phyloP scores from a whole-genome alignment of 495 filamentous ascomycete genomes.

The Penicillium chermesinum region DNA sequence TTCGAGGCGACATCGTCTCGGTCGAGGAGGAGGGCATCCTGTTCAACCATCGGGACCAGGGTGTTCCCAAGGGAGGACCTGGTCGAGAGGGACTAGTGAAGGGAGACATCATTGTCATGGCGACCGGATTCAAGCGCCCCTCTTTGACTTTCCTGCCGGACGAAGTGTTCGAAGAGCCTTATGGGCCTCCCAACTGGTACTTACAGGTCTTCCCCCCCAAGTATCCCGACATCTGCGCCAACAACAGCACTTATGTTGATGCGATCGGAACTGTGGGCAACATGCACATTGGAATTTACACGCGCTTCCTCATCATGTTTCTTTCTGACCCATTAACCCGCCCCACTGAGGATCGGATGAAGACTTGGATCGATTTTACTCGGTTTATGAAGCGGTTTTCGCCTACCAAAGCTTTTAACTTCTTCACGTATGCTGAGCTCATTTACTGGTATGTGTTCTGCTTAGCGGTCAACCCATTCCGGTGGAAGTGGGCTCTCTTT shows the following conservation, averaged over 20 bases:
- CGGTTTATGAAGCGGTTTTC: conserved; percentile 61
- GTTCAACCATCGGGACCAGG: conserved; percentile 66
- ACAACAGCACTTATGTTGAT: conserved; percentile 80
- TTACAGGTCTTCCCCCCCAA: conserved; percentile 70
- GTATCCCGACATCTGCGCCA: conserved; percentile 60
- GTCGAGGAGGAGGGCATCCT: conserved; percentile 60
- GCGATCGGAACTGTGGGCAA: conserved; percentile 77
- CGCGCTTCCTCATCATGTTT: conserved; percentile 79
- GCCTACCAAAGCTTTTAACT: conserved; percentile 72
- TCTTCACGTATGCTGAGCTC: conserved; percentile 83
- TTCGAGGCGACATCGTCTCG: conserved; percentile 69
- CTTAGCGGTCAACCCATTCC: conserved; percentile 73
- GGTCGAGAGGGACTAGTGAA: conserved; percentile 57
- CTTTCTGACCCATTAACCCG: conserved; percentile 70
- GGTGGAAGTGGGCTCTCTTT: conserved; percentile 70
- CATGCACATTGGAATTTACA: conserved; percentile 88
- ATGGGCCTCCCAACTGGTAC: conserved; percentile 81
- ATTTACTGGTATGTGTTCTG: conserved; percentile 82
- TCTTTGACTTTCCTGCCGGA: conserved; percentile 67
- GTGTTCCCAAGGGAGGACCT: conserved; percentile 67
- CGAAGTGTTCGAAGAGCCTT: conserved; percentile 63
- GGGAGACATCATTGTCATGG: conserved; percentile 76
- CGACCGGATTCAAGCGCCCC: conserved; percentile 74
- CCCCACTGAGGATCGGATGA: conserved; percentile 69
- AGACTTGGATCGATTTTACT: conserved; percentile 83